Base-by-base conservation (phyloP, 805 yeast genomes). In the Ogataea minuta region DNA sequence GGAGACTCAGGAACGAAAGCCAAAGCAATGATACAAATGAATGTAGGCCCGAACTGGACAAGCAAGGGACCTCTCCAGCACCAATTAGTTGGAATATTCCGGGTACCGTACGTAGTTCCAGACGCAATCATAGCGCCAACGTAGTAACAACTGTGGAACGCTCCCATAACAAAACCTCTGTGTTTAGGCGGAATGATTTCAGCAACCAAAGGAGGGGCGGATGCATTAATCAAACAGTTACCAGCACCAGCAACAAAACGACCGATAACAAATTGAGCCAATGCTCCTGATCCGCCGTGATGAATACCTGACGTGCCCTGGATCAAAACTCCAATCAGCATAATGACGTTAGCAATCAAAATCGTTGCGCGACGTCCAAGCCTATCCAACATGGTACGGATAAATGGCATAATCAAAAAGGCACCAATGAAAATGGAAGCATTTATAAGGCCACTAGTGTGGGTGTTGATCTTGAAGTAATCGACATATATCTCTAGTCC, bases 331-430 rank as follows among this genome's bases (percentile, higher is more conserved):
- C 85, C 84, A 30, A 76, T 45, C 25, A 74, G 62, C 52, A 81
- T 76, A 34, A 77, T 62, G 12, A 66, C 17, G 32, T 76, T 64
- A n/a, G 86, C 86, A 14, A 64, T 36, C 15, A 72, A 50, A 28
- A 79, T 71, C 39, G 74, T 51, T 17, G 76, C 76, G 57, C 78
- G 74, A 61, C 88, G 76, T 28, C 88, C 88, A 32, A 67, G 51
- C 17, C 39, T 27, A 28, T 39, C 43, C 34, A 34, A 28, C 17
- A 34, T 11, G 12, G 8, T 8, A 8, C 39, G 29, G 24, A 39
- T 27, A 30, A 39, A 27, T 9, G 39, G 39, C 31, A 39, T 28
- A 8, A 29, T 20, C 4, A 43, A 11, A 12, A 47, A 24, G 2
- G 34, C 36, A 14, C 51, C 51, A 29, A 38, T 38, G 14, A 31